Evolutionary conservation across 2,329 filamentous ascomycete genomes (phyloP), one percentile per base, ranked within the genome.

Genomic region (Aspergillaceae sp.): DNA sequence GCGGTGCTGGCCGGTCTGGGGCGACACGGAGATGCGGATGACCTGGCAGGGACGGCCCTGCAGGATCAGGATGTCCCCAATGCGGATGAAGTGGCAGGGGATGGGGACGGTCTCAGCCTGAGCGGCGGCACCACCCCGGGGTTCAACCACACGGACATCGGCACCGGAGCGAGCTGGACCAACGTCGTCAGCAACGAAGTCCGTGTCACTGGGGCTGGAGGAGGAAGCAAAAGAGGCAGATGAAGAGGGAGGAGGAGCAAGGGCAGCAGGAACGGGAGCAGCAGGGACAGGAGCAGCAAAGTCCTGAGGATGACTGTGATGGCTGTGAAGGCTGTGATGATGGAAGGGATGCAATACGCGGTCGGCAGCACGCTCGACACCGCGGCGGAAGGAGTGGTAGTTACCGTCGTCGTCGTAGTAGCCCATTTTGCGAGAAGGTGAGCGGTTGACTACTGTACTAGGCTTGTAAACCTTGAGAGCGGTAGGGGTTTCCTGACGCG

Each of bases 1-100:
- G 70, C 92, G 87, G 84, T 98, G 91, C 82, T 98, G 92, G 71
- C 92, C 92, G 53, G 92, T 98, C 77, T 94, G 91, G 59, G 87
- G 80, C 48, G 91, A 97, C 74, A 90, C 95, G 59, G 89, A 95
- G 84, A 98, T 96, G 71, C 91, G 91, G 79, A 98, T 98, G 72
- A 98, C 91, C 82, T 98, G 92, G 86, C 89, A 97, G 65, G 92
- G 90, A 62, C 92, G 91, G 71, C 91, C 91, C 81, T 98, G 92
- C 59, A 98, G 88, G 77, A 97, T 94, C 74, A 98, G 75, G 75
- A 98, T 87, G 74, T 98, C 92, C 72, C 92, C 92, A 63, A 97
- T 87, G 77, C 92, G 92, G 77, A 98, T 91, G 80, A 97, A 94
- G 83, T 98, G 88, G 85, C 89, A 95, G 57, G 94, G 92, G 73